These are phyloP conservation scores for Larix kaempferi DNA, from an alignment of 75 land plant genomes.

Conservation along the genomic window DNA sequence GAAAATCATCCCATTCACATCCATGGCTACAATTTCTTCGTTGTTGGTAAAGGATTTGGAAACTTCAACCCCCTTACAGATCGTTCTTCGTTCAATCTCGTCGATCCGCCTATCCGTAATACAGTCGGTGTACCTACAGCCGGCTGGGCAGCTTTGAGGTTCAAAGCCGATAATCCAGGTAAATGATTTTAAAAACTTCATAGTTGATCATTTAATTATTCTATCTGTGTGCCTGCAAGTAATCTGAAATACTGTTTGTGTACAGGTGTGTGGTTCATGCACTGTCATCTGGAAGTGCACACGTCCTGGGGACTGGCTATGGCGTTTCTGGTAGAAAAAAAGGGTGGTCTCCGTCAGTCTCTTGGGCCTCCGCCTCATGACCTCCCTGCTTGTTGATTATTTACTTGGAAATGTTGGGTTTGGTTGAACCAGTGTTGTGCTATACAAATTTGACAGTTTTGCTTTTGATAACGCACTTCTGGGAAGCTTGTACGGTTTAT, in stretches of 20 bases:
- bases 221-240: no score
- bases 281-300: slow-evolving; percentile 56
- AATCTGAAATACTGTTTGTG: no score
- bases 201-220: not conserved
- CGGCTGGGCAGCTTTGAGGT: slow-evolving; percentile 66
- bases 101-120: slow-evolving; percentile 56
- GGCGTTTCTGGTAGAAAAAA: not conserved
- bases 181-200: not conserved
- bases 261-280: slow-evolving; percentile 51
- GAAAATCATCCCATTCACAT: slow-evolving; percentile 50
- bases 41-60: slow-evolving; percentile 38
- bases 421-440: no score
- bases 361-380: not conserved
- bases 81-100: slow-evolving; percentile 34
- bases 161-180: slow-evolving; percentile 68
- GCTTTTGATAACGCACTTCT: no score
- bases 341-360: not conserved
- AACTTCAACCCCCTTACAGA: slow-evolving; percentile 26
- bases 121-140: slow-evolving; percentile 55
- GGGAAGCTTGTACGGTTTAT: no score
- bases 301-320: slow-evolving; percentile 33
- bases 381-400: not conserved
- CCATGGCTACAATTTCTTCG: slow-evolving; percentile 47
- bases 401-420: no score
- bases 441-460: no score